A percentile compares a stretch with the other conserved stretches of the same genome.
Conservation (phyloP, 2,329 filamentous ascomycete genomes). For the Fusarium annulatum region DNA sequence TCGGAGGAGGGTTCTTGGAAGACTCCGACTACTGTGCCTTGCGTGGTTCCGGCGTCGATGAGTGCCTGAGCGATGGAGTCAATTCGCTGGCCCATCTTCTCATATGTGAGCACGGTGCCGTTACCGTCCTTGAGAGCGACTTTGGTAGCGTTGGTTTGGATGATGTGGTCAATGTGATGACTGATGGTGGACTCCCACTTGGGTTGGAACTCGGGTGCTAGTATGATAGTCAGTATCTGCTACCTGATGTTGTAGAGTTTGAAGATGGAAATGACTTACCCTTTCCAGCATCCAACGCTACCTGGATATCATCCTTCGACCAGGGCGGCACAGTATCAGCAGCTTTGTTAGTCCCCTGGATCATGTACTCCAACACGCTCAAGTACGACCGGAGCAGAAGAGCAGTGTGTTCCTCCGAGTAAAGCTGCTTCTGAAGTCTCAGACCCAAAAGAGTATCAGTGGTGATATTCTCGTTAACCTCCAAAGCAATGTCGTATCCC, state of each 20-base stretch:
- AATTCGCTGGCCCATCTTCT: neutral
- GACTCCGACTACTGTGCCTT: neutral
- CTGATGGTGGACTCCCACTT: neutral
- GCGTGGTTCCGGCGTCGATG: neutral
- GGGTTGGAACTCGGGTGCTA: neutral
- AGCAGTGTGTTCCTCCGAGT: neutral
- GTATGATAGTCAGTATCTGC: neutral
- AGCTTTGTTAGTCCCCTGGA: neutral
- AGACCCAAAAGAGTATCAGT: neutral
- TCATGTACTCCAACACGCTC: neutral
- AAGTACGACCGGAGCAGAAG: neutral
- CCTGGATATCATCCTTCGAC: neutral
- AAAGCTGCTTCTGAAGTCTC: neutral
- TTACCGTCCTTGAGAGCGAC: neutral
- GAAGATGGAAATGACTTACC: neutral
- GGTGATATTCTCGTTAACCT: neutral
- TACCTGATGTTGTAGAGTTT: fast-evolving
- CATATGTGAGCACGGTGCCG: neutral
- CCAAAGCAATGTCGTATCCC: neutral
- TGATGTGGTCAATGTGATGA: neutral
- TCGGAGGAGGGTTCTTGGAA: neutral
- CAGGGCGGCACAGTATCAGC: neutral
- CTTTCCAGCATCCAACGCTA: neutral
- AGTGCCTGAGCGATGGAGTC: neutral
- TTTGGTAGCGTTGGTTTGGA: neutral